Base-by-base conservation (phyloP, 345 rosid species). In the Brassica rapa region DNA sequence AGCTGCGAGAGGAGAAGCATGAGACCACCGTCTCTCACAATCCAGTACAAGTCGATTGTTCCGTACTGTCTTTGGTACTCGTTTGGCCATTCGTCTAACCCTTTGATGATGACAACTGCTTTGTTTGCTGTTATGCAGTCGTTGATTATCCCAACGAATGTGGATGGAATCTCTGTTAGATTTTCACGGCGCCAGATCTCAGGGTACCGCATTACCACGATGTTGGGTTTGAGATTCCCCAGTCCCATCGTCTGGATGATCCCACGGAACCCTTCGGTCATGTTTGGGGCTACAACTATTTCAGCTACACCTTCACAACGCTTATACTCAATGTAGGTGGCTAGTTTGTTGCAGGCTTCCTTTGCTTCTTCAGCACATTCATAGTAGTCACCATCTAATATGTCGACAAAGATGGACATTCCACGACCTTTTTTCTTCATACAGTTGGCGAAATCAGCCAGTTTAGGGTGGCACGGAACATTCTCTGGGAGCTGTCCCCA, bases 381-480 rank as follows among this genome's bases (percentile, higher is more conserved):
- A 78, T 91, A 91, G 83, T 96, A 96, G 82, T 93, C 94, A 24
- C 99, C 99, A 49, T 96, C 98, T 62, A 93, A 61, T 77, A 94
- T 94, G 8, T 93, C 89, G 61, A 91, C 86, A 43, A 96, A 93
- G 66, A 96, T 93, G 71, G 97, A 96, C 99, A 96, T 96, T 76
- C 99, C 99, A 39, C 98, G 91, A 49, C 98, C 99, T 83, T 96
- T 96, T 81, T 96, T 96, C 90, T 93, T 96, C 99, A 96, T 91
- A 84, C 96, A 96, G 85, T 91, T 96, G 1, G 99, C 97, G 82
- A 96, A 96, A 83, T 96, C 99, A 5, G 97, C 97, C 76, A 96
- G 92, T 72, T 96, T 96, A n/a, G 98, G 98, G 80, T 96, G 99
- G 86, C 99, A 96, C 1, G 99, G 97, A 24, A 96, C 98, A 72